Evolutionary conservation across 495 filamentous ascomycete species (phyloP).

Genomic region (Penicillium salamii): DNA sequence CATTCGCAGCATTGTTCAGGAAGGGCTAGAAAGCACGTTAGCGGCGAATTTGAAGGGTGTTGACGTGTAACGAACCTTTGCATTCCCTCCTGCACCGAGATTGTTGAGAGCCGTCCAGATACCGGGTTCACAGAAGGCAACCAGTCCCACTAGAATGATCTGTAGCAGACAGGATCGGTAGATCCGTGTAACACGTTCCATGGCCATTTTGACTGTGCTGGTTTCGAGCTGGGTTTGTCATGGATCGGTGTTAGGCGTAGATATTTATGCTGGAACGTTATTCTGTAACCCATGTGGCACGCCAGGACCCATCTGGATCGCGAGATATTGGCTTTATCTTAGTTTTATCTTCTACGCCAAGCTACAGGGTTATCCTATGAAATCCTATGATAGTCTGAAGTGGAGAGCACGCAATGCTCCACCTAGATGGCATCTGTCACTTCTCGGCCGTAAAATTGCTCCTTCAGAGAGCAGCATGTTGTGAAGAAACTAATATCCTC

Average conservation of each 20-base stretch:
- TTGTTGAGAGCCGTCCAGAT: constrained; percentile 60
- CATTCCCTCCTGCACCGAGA: constrained; percentile 56
- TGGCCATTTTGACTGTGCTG: no score
- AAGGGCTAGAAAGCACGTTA: constrained; percentile 32
- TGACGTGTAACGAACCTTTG: constrained; percentile 24
- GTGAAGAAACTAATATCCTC: no score
- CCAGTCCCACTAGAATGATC: constrained; percentile 52
- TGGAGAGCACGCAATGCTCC: constrained; percentile 16
- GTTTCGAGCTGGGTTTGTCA: no score
- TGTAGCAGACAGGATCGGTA: constrained; percentile 56
- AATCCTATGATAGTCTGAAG: no score
- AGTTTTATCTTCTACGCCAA: neutral
- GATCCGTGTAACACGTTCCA: constrained; percentile 21
- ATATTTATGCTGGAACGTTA: neutral
- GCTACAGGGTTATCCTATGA: neutral
- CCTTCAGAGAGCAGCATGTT: no score
- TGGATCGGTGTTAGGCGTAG: no score
- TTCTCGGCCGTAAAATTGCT: neutral
- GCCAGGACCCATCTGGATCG: constrained; percentile 13
- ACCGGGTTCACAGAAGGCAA: constrained; percentile 56
- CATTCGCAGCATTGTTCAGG: constrained; percentile 57
- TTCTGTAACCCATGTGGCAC: constrained; percentile 5
- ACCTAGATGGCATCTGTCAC: constrained; percentile 7
- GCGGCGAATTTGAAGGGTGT: neutral
- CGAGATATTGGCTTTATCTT: constrained; percentile 11